Evolutionary conservation across 768 basidiomycete genomes (phyloP), one percentile per base, ranked within the genome.

Genomic region (Neoboletus subvelutipes): DNA sequence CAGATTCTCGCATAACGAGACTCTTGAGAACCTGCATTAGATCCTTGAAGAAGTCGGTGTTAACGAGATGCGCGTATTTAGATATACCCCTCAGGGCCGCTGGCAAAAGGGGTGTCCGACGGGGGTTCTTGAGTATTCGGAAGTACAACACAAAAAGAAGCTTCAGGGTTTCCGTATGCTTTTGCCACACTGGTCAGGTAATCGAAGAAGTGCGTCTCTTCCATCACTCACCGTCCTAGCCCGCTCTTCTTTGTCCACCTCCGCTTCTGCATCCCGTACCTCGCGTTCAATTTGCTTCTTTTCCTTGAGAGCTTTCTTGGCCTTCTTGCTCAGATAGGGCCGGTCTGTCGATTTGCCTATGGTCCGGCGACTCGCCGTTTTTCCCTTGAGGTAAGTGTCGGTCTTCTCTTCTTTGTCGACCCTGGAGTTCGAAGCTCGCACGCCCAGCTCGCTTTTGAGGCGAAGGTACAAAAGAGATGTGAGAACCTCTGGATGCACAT

Each of bases 141-240:
- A 99, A 98, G 77, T 99, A 99, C 46, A 99, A 79, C 18, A 94
- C 93, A 72, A 99, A 99, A 46, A 98, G 81, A 61, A 98, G 86
- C 72, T 99, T 98, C 63, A 99, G 80, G 50, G 96, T 98, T 78
- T 99, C 97, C 20, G 95, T 98, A 80, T 97, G 95, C 94, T 97
- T 41, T 65, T 50, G 54, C 54, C 64, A 57, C 57, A 62, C 65
- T 56, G 24, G 66, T 69, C 54, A 61, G 58, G 55, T 26, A 52
- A 61, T 45, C 45, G 39, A 59, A 49, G 33, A 50, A 49, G 58
- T 28, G 34, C 24, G 34, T 26, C 41, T 45, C 48, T 62, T 64
- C 52, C 49, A 45, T 54, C 40, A 80, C 91, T 74, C 67, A 96
- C 94, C 59, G 83, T 88, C 45, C 77, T 77, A 26, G 87, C 86